Evolutionary conservation across 768 basidiomycete species (phyloP), one percentile per base, ranked within the genome.

Genomic region (Mycena vulgaris): DNA sequence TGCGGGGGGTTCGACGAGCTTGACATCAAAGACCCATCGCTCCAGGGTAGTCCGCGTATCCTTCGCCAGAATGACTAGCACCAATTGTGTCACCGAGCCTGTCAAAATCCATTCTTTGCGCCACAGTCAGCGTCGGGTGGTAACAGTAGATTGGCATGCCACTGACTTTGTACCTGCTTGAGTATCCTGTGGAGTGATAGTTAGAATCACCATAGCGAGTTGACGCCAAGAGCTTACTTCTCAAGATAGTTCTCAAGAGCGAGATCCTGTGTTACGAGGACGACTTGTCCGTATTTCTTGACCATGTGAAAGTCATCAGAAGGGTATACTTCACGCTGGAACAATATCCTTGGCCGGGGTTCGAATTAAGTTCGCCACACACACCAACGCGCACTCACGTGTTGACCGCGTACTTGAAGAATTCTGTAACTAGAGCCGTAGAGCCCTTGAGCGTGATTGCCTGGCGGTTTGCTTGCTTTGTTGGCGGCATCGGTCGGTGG

Each of bases 381-480:
- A 30, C 19, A 33, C n/a, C 28, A 27, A 23, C 27, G 10, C 33
- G 17, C 10, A 56, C 68, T 31, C 76, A 96, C 96, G 93, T 96
- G 85, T 98, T 98, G 74, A 96, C 95, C n/a, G 95, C 94, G 81
- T 96, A 99, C 84, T 98, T 98, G 88, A 99, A 99, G 87, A 99
- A 99, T 76, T 99, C 98, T 0, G 96, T 97, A 65, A 99, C 97
- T 23, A 98, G 87, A 45, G 90, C 88, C 3, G 96, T 95, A 0
- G 96, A 97, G 3, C 98, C 98, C 77, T 98, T 98, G 81, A 99
- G 92, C 0, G 95, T 97, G 74, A 99, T 80, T 88, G 87, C 74
- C 83, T 88, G 33, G 77, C 35, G 35, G 83, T 79, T 33, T 83
- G 80, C 84, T 83, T 86, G 68, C 53, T 52, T 58, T 21, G 42